Evolutionary conservation across 495 filamentous ascomycete species (phyloP), one percentile per base, ranked within the genome.

Genomic region (Tuber brumale): DNA sequence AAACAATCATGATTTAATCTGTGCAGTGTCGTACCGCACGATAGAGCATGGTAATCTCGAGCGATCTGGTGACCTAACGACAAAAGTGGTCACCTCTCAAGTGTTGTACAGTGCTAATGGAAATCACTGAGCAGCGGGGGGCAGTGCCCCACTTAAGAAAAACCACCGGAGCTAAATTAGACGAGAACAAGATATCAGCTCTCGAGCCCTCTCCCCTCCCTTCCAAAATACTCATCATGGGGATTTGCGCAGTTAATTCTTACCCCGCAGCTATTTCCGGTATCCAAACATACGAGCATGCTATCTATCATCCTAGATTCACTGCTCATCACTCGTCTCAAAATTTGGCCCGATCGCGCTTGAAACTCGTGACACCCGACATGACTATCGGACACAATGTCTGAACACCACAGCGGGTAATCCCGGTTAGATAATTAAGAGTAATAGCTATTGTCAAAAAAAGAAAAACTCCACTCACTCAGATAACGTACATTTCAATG

Each of bases 281-380:
- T 21, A 19, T 21, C 18, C 16, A 21, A 21, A 21, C 18, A 16
- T 3, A 46, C 43, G 43, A 19, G 19, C 10, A 0, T 12, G 1
- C 1, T 3, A 57, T 23, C 48, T n/a, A 3, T 23, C 48, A 9
- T 57, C 12, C 23, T 6, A n/a, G n/a, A 31, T 27, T 61, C 51
- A 61, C 10, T 0, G 9, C n/a, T 61, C n/a, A 31, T 61, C 51
- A 61, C 51, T 61, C 51, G 51, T 16, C n/a, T 1, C 0, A 31
- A 10, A 1, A 1, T 16, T 12, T 0, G 10, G 6, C 51, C 3
- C n/a, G 0, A 0, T 61, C 3, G 0, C 12, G n/a, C 9, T 61
- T 31, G 10, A 27, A 61, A 61, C 9, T 12, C 1, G n/a, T 2
- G 3, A 3, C n/a, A 12, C n/a, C 43, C 12, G 12, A 44, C 43